Conservation (phyloP, 176 grass and related monocot genomes). For the Carex littledalei region DNA sequence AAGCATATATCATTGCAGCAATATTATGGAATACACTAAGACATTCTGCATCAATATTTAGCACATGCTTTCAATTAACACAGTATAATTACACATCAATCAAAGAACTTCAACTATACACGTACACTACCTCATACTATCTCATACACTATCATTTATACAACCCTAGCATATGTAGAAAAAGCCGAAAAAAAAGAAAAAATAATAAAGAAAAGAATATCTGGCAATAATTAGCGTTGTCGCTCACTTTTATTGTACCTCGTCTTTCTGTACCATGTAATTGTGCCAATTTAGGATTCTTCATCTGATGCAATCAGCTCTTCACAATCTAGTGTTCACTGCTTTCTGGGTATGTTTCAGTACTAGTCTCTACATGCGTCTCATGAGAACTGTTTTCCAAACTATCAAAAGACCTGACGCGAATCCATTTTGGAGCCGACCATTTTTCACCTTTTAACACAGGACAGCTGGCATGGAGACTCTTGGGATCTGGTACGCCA, state of each 20-base stretch:
- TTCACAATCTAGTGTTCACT: slow-evolving; percentile 19
- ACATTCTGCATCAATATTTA: background rate
- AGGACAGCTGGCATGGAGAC: slow-evolving; percentile 48
- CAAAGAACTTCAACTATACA: background rate
- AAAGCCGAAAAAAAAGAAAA: background rate
- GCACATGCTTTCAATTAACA: background rate
- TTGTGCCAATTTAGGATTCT: background rate
- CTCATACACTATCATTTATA: background rate
- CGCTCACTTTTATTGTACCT: background rate
- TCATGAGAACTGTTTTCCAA: background rate
- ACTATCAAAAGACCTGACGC: slow-evolving; percentile 27
- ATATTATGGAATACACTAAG: background rate
- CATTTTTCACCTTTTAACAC: slow-evolving; percentile 55
- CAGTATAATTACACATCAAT: background rate
- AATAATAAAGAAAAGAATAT: background rate
- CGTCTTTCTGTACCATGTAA: background rate
- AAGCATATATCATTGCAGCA: background rate
- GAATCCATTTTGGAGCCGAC: slow-evolving; percentile 61
- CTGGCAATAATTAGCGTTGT: background rate
- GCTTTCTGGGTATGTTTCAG: background rate
- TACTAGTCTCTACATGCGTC: background rate
- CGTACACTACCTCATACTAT: background rate
- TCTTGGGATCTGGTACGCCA: slow-evolving; percentile 24
- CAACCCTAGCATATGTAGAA: background rate
- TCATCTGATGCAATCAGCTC: background rate